Evolutionary conservation across 1,139 yeast species (phyloP), one percentile per base, ranked within the genome.

Genomic region (Kurtzmaniella quercitrusa): DNA sequence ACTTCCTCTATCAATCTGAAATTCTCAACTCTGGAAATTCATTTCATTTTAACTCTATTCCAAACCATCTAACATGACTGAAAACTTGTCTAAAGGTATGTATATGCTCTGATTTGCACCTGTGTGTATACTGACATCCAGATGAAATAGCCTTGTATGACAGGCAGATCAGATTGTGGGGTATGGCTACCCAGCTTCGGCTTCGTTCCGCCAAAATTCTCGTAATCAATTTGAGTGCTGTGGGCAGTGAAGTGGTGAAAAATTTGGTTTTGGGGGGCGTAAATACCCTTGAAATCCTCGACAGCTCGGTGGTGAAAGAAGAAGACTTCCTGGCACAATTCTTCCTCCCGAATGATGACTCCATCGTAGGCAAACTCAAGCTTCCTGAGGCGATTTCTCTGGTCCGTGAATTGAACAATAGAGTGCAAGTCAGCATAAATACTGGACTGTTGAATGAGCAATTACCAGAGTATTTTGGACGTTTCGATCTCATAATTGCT

Each of bases 161-260:
- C 63, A 78, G 99, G 48, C 99, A 93, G 62, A 91, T 93, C 54
- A 69, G 99, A 51, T 73, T 93, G 34, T 93, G 99, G 99, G 98
- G 98, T 11, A 74, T 93, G 66, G 94, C 87, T 24, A 95, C 98
- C 14, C 99, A 93, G 62, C 74, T 81, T 41, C 70, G 90, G 42
- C 78, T 93, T 68, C 74, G 95, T 39, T 78, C 83, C 23, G 85
- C 97, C 14, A 77, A 77, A 44, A 73, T 91, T 8, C 68, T 93
- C 43, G 59, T 90, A 34, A 68, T 89, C 29, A 82, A 84, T 50
- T 55, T 86, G 27, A 84, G 89, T 9, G 87, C 87, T 0, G 70
- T 85, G 10, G 93, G 94, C 3, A 80, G 84, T 23, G 97, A 90
- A 60, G 74, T 84, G 12, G 82, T 85, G 37, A 93, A 93, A 63